phyloP scores from a whole-genome alignment of 2,329 filamentous ascomycete genomes.

The Kalmusia sp. region DNA sequence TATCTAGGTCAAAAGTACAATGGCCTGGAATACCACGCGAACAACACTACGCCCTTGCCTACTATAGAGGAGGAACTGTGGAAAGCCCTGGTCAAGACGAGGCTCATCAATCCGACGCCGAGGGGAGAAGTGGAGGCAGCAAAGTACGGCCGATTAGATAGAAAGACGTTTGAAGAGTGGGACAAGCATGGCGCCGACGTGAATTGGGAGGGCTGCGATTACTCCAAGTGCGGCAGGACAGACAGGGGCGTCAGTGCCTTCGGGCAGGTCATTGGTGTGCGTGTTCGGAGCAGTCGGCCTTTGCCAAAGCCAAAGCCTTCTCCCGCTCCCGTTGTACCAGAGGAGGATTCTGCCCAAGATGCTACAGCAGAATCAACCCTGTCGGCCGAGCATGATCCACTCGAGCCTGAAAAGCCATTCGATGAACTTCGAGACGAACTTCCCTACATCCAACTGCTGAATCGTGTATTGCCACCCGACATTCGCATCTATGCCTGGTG shows the following conservation, averaged over 20 bases:
- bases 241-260: conserved; percentile 95
- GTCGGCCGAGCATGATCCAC: conserved; percentile 1
- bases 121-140: conserved; percentile 29
- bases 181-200: conserved; percentile 56
- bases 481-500: conserved; percentile 95
- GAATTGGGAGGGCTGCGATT: conserved; percentile 84
- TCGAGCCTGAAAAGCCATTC: conserved; percentile 49
- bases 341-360: conserved; percentile 10
- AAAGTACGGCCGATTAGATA: conserved; percentile 36
- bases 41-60: conserved; percentile 71
- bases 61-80: conserved; percentile 94
- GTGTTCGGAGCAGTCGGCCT: conserved; percentile 81
- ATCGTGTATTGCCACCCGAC: conserved; percentile 85
- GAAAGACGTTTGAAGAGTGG: conserved; percentile 45
- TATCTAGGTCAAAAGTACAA: conserved; percentile 92
- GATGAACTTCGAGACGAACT: conserved; percentile 82
- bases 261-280: conserved; percentile 87
- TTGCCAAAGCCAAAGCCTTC: conserved; percentile 43
- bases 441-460: conserved; percentile 81
- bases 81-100: conserved; percentile 84
- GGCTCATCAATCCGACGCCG: conserved; percentile 66
- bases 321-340: conserved; percentile 5
- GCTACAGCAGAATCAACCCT: background rate
- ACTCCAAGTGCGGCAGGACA: conserved; percentile 93
- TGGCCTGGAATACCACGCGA: conserved; percentile 86